Conservation (phyloP, 441 rosid species). For the Erysimum cheiri region DNA sequence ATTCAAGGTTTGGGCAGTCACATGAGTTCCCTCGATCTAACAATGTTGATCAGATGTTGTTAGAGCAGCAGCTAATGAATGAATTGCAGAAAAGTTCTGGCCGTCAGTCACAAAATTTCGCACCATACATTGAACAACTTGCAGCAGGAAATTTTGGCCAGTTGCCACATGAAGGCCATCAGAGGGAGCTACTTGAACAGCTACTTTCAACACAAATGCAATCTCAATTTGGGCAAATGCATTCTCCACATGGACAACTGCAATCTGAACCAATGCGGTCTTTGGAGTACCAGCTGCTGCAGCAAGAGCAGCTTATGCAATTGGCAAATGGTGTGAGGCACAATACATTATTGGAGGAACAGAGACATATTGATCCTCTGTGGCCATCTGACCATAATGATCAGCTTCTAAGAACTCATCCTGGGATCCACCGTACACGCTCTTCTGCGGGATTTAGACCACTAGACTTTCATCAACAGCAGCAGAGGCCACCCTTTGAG, state of each 20-base stretch:
- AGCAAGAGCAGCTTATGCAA: conserved; percentile 68
- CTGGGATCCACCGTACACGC: conserved; percentile 45
- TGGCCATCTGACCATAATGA: conserved; percentile 61
- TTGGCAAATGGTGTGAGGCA: conserved; percentile 53
- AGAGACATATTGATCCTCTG: conserved; percentile 54
- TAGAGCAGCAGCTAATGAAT: conserved; percentile 70
- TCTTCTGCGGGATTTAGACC: conserved; percentile 54
- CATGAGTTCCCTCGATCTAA: conserved; percentile 47
- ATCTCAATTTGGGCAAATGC: conserved; percentile 43
- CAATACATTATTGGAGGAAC: conserved; percentile 49
- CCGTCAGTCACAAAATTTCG: conserved; percentile 56
- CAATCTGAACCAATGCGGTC: conserved; percentile 47
- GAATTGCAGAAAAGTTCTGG: conserved; percentile 57
- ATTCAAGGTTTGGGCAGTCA: conserved; percentile 61
- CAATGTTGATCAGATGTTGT: conserved; percentile 59
- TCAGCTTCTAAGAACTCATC: conserved; percentile 52
- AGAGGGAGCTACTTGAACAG: conserved; percentile 62
- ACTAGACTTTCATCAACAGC: conserved; percentile 59
- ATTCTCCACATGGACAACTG: conserved; percentile 37
- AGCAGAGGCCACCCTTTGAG: conserved; percentile 55
- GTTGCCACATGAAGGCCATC: conserved; percentile 55
- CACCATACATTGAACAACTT: conserved; percentile 65
- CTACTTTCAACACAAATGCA: conserved; percentile 44
- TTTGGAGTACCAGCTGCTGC: conserved; percentile 65
- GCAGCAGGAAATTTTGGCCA: conserved; percentile 62